Base-by-base conservation (phyloP, 768 basidiomycete species). In the Suillus lakei region DNA sequence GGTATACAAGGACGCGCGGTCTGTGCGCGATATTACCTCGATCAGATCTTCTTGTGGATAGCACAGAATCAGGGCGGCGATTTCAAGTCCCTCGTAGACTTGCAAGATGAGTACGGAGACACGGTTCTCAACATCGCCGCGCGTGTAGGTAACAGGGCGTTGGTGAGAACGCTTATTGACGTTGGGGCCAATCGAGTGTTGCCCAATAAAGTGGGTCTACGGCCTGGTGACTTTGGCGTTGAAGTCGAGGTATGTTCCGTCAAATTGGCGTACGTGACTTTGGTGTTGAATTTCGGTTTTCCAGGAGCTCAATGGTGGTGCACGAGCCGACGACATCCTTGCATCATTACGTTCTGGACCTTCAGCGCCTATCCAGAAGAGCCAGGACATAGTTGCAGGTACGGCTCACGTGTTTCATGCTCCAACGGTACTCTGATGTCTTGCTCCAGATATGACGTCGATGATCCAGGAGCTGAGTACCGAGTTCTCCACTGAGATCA, bases 51-150 rank as follows among this genome's bases (percentile, higher is more conserved):
- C 70, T 84, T 89, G 67, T 95, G 90, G 88, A 87, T 98, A 69
- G 94, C 90, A 21, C 86, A 91, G 64, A 81, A 90, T 66, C 88
- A 95, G 70, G 85, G 84, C 9, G 91, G 90, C 2, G 88, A 91
- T 69, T 95, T 94, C 73, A 83, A 84, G 70, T 89, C 87, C 5
- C 78, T 98, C 60, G 89, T 99, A 13, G 95, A 99, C 76, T 80
- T 97, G 48, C 93, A 95, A 77, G 98, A 99, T 73, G 89, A 93
- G 69, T 91, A 98, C 74, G 98, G 97, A 0, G 98, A 99, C 74
- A 98, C 97, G 0, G 95, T 95, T 8, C 77, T 99, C 71, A 98
- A 98, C 79, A 93, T 99, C 70, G 95, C 97, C 16, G 96, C 97
- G 0, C 80, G 97, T 63, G 91, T 99, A 1, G 98, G 98, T 2